Conservation (phyloP, 2,329 filamentous ascomycete species). For the Aspergillus udagawae region DNA sequence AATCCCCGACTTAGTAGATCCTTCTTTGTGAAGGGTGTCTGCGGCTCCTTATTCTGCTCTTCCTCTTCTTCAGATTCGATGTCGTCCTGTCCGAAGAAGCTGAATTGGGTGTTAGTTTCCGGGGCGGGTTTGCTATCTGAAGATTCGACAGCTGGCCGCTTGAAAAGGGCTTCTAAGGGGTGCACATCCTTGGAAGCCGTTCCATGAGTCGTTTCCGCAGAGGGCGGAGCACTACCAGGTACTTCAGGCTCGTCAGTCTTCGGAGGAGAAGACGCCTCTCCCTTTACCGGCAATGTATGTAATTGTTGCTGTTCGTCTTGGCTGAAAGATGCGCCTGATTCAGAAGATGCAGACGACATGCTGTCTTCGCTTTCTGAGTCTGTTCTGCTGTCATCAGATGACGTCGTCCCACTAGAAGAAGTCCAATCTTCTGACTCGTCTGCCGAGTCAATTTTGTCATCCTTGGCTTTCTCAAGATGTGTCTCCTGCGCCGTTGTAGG, state of each 20-base stretch:
- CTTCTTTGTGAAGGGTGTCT: slow-evolving; percentile 77
- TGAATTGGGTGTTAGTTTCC: slow-evolving; percentile 61
- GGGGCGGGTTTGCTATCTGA: slow-evolving; percentile 32
- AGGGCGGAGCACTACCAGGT: slow-evolving; percentile 1
- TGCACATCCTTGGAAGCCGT: slow-evolving; percentile 60
- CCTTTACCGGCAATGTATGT: slow-evolving; percentile 1
- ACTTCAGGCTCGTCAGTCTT: neutral
- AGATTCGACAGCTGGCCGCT: slow-evolving; percentile 54
- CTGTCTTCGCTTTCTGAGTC: slow-evolving; percentile 24
- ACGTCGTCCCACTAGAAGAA: slow-evolving; percentile 32
- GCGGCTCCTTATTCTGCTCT: slow-evolving; percentile 49
- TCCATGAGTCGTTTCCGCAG: slow-evolving; percentile 2
- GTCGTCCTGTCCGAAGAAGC: slow-evolving; percentile 66
- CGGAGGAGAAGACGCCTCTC: slow-evolving; percentile 2
- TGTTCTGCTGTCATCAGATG: slow-evolving; percentile 23
- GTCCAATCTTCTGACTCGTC: slow-evolving; percentile 32
- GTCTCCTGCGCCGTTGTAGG: slow-evolving; percentile 5
- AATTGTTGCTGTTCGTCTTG: slow-evolving; percentile 15
- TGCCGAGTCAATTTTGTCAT: slow-evolving; percentile 10
- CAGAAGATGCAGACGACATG: slow-evolving; percentile 21
- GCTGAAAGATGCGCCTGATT: slow-evolving; percentile 25
- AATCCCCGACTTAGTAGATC: slow-evolving; percentile 65
- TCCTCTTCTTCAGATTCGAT: slow-evolving; percentile 48
- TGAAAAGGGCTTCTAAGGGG: slow-evolving; percentile 89
- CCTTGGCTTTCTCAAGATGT: slow-evolving; percentile 9